Evolutionary conservation across 2,329 filamentous ascomycete genomes (phyloP), one percentile per base, ranked within the genome.

Genomic region (Epichloe typhina): DNA sequence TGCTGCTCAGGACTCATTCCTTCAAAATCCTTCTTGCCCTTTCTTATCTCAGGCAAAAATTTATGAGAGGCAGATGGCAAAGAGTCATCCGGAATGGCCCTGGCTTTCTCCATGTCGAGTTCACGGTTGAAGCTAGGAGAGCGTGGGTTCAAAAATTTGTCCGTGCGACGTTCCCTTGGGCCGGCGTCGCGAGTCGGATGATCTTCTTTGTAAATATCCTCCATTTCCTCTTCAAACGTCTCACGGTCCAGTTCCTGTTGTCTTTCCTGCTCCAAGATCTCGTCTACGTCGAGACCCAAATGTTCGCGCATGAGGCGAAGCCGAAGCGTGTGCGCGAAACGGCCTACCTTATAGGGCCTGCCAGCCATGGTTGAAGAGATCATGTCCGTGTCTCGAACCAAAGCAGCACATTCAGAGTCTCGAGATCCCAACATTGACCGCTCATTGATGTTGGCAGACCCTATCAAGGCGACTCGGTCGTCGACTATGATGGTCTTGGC

Each of bases 381-480:
- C 80, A 95, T 89, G 64, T 96, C 88, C 1, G 87, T 91, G 64
- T 98, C 93, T 49, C 91, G 82, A 41, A 98, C 86, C 42, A 97
- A 78, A 6, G 90, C 84, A 5, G 91, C 93, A 55, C 87, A 82
- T 67, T 98, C 93, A 0, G 91, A 96, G 66, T 98, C 93, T 60
- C 93, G 81, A 46, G 80, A 84, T 8, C 93, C 93, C 54, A 96
- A 68, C 88, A 97, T 89, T 6, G 91, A 97, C 44, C 93, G 83
- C 67, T 98, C 93, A 61, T 98, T 98, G 73, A 98, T 97, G 64
- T 98, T 98, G 49, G 93, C 93, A 44, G 91, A 97, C 17, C 93
- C 93, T 59, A 98, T 98, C 54, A 98, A 82, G 19, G 85, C 91
- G 52, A 93, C 81, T 36, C 91, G 82, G 62, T 98, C 93, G 65